Evolutionary conservation across 164 flowering plant genomes (phyloP).

Genomic region (Aristolochia fimbriata): DNA sequence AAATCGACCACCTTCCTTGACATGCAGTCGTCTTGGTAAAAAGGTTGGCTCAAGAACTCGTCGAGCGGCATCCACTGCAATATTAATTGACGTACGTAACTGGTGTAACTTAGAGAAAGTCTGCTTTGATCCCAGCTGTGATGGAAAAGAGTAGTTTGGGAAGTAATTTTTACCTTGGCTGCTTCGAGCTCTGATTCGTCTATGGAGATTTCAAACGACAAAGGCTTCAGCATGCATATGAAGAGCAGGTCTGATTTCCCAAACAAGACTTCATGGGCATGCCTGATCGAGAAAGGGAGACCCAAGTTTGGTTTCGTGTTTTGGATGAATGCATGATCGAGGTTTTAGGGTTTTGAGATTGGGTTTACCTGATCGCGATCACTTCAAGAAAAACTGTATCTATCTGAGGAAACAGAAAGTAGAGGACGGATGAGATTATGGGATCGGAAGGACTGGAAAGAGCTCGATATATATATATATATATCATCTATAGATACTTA

Average conservation of each 20-base stretch:
- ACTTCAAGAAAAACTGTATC: conserved; percentile 45
- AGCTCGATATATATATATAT: too few species aligned
- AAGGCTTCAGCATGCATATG: conserved; percentile 59
- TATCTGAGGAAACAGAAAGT: conserved; percentile 23
- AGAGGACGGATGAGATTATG: background rate
- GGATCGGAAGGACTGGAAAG: background rate
- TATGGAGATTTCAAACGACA: conserved; percentile 35
- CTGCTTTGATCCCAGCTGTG: too few species aligned
- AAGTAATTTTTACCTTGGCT: conserved; percentile 32
- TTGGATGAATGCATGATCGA: background rate
- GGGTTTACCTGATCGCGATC: conserved; percentile 48
- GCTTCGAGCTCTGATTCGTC: conserved; percentile 56
- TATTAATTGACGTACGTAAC: too few species aligned
- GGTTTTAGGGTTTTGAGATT: too few species aligned
- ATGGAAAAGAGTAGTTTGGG: background rate
- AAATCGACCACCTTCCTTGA: conserved; percentile 32
- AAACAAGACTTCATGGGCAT: conserved; percentile 48
- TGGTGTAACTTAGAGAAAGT: too few species aligned
- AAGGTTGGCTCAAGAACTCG: conserved; percentile 36
- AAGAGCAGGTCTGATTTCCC: conserved; percentile 65
- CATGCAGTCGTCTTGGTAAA: conserved; percentile 45
- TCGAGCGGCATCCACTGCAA: conserved; percentile 53
- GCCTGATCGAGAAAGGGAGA: conserved; percentile 21
- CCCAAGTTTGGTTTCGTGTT: too few species aligned
- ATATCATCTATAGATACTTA: conserved; percentile 28